Percentiles rank a stretch among this genome's conserved stretches.
Conservation (phyloP, 2,329 filamentous ascomycete species). For the Elsinoe batatas region DNA sequence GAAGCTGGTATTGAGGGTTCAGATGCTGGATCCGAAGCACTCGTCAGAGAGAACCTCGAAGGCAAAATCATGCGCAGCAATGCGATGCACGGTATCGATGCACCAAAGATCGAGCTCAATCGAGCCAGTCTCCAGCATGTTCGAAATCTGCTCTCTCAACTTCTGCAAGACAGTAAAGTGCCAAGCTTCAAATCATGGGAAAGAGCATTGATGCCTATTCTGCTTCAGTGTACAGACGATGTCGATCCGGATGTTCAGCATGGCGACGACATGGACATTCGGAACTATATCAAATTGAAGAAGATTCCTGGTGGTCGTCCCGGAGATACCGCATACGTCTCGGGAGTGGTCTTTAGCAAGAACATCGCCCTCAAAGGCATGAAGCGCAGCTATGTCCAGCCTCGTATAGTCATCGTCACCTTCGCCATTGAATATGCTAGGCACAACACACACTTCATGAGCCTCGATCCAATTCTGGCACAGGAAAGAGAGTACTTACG, state of each 20-base stretch:
- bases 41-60: slow-evolving; percentile 16
- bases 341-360: slow-evolving; percentile 93
- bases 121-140: slow-evolving; percentile 82
- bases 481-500: slow-evolving; percentile 91
- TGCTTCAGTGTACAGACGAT: slow-evolving; percentile 84
- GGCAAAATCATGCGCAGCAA: slow-evolving; percentile 56
- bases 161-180: slow-evolving; percentile 67
- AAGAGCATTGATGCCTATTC: slow-evolving; percentile 77
- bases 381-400: slow-evolving; percentile 73
- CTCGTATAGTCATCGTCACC: slow-evolving; percentile 82
- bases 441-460: slow-evolving; percentile 94
- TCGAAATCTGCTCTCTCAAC: slow-evolving; percentile 69
- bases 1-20: slow-evolving; percentile 10
- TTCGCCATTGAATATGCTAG: slow-evolving; percentile 95
- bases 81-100: slow-evolving; percentile 65
- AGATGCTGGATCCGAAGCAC: slow-evolving; percentile 7
- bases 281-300: slow-evolving; percentile 95
- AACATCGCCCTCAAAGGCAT: slow-evolving; percentile 95
- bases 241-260: slow-evolving; percentile 84
- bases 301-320: slow-evolving; percentile 87
- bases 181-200: slow-evolving; percentile 73
- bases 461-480: slow-evolving; percentile 87
- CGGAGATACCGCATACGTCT: slow-evolving; percentile 90
- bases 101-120: slow-evolving; percentile 74
- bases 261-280: slow-evolving; percentile 92